Conservation (phyloP, 2,329 filamentous ascomycete genomes). For the Claviceps sp. region DNA sequence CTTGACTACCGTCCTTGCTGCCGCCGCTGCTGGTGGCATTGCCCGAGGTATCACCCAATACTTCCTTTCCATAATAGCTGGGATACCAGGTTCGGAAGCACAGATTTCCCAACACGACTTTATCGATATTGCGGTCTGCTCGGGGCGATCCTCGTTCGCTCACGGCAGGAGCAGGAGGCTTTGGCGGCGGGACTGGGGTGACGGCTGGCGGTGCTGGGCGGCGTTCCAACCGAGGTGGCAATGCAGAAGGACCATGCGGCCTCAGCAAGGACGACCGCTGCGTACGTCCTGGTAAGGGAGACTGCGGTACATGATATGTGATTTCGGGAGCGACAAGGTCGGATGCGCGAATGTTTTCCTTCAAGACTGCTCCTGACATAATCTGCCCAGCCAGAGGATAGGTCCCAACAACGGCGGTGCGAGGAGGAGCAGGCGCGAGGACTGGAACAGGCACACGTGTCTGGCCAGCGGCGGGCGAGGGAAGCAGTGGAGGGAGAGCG, state of each 20-base stretch:
- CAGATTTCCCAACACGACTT: slow-evolving; percentile 72
- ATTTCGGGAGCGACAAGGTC: slow-evolving; percentile 27
- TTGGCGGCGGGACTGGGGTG: slow-evolving; percentile 22
- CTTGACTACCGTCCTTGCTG: slow-evolving; percentile 16
- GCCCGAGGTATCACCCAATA: slow-evolving; percentile 37
- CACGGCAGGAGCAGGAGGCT: slow-evolving; percentile 16
- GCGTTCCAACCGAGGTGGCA: slow-evolving; percentile 17
- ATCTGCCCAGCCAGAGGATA: not conserved
- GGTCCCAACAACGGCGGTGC: not conserved
- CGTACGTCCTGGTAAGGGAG: slow-evolving; percentile 12
- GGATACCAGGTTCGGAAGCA: slow-evolving; percentile 87
- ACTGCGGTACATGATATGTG: slow-evolving; percentile 25
- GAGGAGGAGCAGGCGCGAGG: slow-evolving; percentile 1
- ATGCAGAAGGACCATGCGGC: slow-evolving; percentile 20
- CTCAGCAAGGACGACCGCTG: slow-evolving; percentile 18
- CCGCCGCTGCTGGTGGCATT: slow-evolving; percentile 13
- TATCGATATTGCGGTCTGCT: slow-evolving; percentile 65
- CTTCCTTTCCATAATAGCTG: slow-evolving; percentile 71
- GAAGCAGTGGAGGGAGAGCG: not conserved
- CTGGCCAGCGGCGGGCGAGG: slow-evolving; percentile 1
- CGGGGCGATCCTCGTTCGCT: slow-evolving; percentile 23
- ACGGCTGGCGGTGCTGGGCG: slow-evolving; percentile 15
- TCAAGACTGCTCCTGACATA: slow-evolving; percentile 5
- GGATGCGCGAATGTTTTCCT: slow-evolving; percentile 17
- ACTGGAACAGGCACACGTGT: slow-evolving; percentile 1